Base-by-base conservation (phyloP, 768 basidiomycete species). In the Leccinum rimulosum region DNA sequence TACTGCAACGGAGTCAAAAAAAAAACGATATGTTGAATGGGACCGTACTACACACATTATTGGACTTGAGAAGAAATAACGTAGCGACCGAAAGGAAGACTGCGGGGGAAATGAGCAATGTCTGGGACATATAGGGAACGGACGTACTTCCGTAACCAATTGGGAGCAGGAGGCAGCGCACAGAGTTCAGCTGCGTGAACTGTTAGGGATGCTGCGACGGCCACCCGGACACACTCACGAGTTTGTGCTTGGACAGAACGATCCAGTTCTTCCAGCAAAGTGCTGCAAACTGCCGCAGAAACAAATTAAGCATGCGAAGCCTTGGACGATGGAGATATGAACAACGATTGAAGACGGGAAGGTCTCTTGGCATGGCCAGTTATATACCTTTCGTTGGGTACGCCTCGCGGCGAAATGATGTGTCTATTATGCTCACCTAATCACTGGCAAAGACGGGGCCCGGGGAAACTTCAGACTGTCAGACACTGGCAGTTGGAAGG, bases 181-280 rank as follows among this genome's bases (percentile, higher is more conserved):
- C 59, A 25, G 86, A 36, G 59, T 87, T 88, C 3, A 86, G 70
- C 86, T 87, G 54, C 47, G 45, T 15, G 7, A 12, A 19, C 4
- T 22, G 36, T 67, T 50, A 59, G 52, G 48, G 27, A 52, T 4
- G 25, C 47, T n/a, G 33, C 57, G 38, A 49, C 7, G 43, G n/a
- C 33, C 4, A 3, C 17, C 22, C 6, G 2, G 6, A 28, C 17
- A 35, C 27, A 76, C 85, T 68, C 65, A 88, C 87, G 67, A 86
- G 71, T 54, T 84, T 80, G 70, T 87, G 85, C 66, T 83, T 87
- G 27, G 80, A 84, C 30, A 89, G 75, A 0, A 88, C 77, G 47
- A 89, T 88, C 85, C 85, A 88, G 63, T 89, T 89, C 77, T 90
- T 90, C 82, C 84, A 81, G 56, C 82, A 80, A 22, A 90, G 72